These are phyloP conservation scores for Huntiella decipiens DNA, from an alignment of 2,329 filamentous ascomycete species.

Conservation along the genomic window DNA sequence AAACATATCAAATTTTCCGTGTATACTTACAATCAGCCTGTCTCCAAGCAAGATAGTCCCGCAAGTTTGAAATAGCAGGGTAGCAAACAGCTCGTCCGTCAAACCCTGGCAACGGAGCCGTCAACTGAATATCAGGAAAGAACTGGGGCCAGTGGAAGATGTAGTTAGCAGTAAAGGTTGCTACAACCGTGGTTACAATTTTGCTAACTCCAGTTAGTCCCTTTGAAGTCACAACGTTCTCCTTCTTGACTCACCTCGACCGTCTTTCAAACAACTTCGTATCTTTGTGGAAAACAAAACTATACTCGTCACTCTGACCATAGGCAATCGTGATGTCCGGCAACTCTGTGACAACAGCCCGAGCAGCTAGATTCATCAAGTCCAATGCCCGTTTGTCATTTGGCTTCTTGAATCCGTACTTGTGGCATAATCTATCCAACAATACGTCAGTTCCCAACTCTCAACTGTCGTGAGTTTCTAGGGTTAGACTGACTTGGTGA, in stretches of 20 bases:
- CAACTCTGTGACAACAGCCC: conserved; percentile 62
- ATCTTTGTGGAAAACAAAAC: conserved; percentile 75
- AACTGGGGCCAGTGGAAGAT: conserved; percentile 59
- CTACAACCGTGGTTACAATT: conserved; percentile 75
- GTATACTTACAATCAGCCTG: conserved; percentile 72
- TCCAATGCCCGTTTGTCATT: conserved; percentile 76
- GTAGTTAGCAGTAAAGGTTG: conserved; percentile 85
- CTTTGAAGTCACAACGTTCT: not conserved
- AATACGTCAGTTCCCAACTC: not conserved
- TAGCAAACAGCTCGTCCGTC: conserved; percentile 86
- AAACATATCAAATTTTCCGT: not conserved
- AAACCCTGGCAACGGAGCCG: conserved; percentile 66
- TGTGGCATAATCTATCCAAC: conserved; percentile 48
- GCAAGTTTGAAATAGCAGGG: conserved; percentile 59
- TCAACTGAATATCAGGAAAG: conserved; percentile 54
- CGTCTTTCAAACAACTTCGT: conserved; percentile 72
- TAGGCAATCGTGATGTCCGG: conserved; percentile 78
- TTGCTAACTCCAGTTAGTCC: conserved; percentile 37
- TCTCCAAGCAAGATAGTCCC: conserved; percentile 93
- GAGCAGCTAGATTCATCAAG: conserved; percentile 89
- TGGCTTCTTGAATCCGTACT: conserved; percentile 75
- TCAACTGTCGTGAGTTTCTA: not conserved
- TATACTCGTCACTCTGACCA: conserved; percentile 88
- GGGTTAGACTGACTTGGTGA: conserved; percentile 56
- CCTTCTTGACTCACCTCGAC: conserved; percentile 37